phyloP scores from a whole-genome alignment of 306 rosid species.

The Quercus glauca region DNA sequence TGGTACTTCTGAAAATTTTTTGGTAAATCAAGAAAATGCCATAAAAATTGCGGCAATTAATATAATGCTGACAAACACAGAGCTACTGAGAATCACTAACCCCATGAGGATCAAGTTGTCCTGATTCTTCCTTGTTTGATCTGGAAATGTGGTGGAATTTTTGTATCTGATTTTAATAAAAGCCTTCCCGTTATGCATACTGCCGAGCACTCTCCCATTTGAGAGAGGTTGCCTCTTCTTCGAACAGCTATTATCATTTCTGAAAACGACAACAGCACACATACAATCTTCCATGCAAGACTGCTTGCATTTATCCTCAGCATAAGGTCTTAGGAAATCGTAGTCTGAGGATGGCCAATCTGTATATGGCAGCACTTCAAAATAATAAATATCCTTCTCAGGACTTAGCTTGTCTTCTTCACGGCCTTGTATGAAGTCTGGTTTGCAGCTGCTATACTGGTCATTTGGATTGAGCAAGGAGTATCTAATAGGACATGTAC shows the following conservation, averaged over 20 bases:
- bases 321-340: background rate
- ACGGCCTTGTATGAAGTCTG: slow-evolving; percentile 30
- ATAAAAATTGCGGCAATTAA: slow-evolving; percentile 2
- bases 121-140: background rate
- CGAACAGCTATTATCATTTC: background rate
- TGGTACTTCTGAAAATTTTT: background rate
- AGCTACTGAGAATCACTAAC: slow-evolving; percentile 28
- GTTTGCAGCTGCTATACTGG: slow-evolving; percentile 32
- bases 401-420: no score
- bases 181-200: background rate
- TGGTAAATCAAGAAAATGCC: background rate
- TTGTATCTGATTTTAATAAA: slow-evolving; percentile 30
- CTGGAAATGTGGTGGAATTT: background rate
- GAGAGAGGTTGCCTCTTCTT: slow-evolving; percentile 23
- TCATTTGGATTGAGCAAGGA: slow-evolving; percentile 30
- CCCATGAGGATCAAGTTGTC: slow-evolving; percentile 9
- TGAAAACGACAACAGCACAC: no score
- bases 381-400: slow-evolving; percentile 19
- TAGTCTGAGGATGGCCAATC: slow-evolving; percentile 41
- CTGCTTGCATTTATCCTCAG: no score
- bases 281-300: no score
- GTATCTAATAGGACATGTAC: slow-evolving; percentile 1
- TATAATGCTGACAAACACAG: slow-evolving; percentile 18
- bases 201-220: slow-evolving; percentile 9
- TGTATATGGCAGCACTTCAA: slow-evolving; percentile 1